Evolutionary conservation across 768 basidiomycete genomes (phyloP), one percentile per base, ranked within the genome.

Genomic region (Podaxis pistillaris): DNA sequence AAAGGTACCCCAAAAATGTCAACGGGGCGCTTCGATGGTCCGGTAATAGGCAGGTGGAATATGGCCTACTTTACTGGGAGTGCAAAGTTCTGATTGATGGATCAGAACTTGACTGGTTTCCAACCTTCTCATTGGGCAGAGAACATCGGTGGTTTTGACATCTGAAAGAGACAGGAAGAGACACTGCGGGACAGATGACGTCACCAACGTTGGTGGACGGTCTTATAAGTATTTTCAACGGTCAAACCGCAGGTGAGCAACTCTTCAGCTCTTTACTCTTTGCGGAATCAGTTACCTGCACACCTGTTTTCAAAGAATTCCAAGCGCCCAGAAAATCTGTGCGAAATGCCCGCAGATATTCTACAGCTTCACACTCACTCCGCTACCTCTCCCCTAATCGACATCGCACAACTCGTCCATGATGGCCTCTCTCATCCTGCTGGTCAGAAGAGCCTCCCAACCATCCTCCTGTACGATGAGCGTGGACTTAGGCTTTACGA

Each of bases 401-500:
- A 81, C 69, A 72, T 86, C 53, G 68, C 75, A 19, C 69, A 78
- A 49, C 72, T 85, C 50, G 79, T 93, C 53, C 57, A 83, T 46
- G 73, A 73, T 26, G 89, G 90, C 17, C 81, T 93, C 7, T 73
- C 73, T 56, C 81, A 78, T 24, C 83, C 87, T 2, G 63, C 68
- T 1, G 84, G 85, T 53, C 72, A 83, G 65, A 89, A 87, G 72
- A 77, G 80, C 28, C 73, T 97, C 22, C 94, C 95, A 6, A 95
- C 93, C 0, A 76, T 93, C 72, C 81, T 95, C 11, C 80, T 97
- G 9, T 98, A 98, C 75, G 87, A 94, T 66, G 90, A 96, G 69
- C 81, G 78, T 22, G 97, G 97, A 0, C 79, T 99, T 59, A 82
- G 86, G 73, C 79, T 95, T 15, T 96, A 94, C 76, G 94, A 96